phyloP scores from a whole-genome alignment of 2,329 filamentous ascomycete genomes.

The Pyrenophora seminiperda region DNA sequence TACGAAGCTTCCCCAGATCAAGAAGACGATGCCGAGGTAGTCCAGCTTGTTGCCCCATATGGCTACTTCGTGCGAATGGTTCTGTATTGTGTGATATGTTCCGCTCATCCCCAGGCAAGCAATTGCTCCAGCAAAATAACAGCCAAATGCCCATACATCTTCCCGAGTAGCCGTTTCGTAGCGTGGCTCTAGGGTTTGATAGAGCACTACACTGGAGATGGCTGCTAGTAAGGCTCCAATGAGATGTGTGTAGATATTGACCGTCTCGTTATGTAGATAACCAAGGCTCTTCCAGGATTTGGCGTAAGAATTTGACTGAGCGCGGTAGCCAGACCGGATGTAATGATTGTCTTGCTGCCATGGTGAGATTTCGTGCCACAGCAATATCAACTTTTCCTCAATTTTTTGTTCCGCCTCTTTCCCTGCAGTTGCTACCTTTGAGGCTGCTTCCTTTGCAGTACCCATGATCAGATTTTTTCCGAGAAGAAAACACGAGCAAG shows the following conservation, averaged over 20 bases:
- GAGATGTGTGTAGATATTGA: constrained; percentile 75
- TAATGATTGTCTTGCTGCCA: constrained; percentile 69
- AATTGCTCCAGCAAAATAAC: constrained; percentile 50
- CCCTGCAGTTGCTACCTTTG: constrained; percentile 22
- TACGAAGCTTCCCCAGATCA: constrained; percentile 91
- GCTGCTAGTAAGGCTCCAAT: constrained; percentile 46
- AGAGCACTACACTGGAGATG: constrained; percentile 27
- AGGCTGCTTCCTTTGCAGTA: constrained; percentile 25
- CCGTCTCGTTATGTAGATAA: constrained; percentile 70
- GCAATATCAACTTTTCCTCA: constrained; percentile 55
- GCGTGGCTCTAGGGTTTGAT: constrained; percentile 32
- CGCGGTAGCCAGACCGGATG: constrained; percentile 69
- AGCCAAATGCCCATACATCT: constrained; percentile 46
- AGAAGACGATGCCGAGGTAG: constrained; percentile 87
- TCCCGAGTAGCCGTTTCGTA: constrained; percentile 44
- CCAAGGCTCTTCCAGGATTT: constrained; percentile 63
- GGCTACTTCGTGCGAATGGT: constrained; percentile 79
- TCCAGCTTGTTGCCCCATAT: constrained; percentile 91
- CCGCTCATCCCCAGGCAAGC: constrained; percentile 59
- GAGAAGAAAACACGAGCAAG: neutral
- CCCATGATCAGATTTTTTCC: constrained; percentile 23
- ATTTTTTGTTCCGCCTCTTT: constrained; percentile 41
- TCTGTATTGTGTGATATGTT: constrained; percentile 81
- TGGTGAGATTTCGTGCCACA: constrained; percentile 51
- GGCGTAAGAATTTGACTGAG: constrained; percentile 64